Base-by-base conservation (phyloP, 768 basidiomycete species). In the Asterophora parasitica region DNA sequence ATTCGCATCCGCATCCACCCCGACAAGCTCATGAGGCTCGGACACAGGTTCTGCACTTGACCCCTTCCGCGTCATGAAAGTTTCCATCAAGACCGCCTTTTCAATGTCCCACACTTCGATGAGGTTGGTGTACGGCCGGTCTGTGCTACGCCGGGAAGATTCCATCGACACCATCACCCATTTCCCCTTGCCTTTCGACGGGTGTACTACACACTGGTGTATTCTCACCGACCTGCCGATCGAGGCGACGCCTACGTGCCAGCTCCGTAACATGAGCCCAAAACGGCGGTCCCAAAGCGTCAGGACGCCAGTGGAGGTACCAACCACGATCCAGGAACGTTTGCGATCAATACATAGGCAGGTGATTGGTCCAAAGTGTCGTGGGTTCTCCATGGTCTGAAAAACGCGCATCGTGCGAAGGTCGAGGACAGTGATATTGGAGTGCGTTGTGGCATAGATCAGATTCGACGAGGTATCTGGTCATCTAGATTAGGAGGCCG, bases 271-370 rank as follows among this genome's bases (percentile, higher is more conserved):
- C 4, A 87, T 70, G 15, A 97, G 71, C 1, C 94, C 93, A 56
- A 98, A 99, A 8, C 95, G 85, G 35, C 92, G 81, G 67, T 99
- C 96, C 93, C 94, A 99, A 2, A 99, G 74, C 0, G 88, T 83
- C 10, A 98, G 68, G 11, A 86, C 80, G 4, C 95, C 96, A 1
- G 78, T 80, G 2, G 86, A 81, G 1, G 95, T 96, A 2, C 91
- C 95, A 13, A 88, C 83, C 10, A 96, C 73, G 19, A 95, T 74
- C 95, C 95, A 98, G 4, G 88, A 79, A 19, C 78, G 81, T 59
- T 86, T 89, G 28, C 82, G 80, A 61, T 95, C 93, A 38, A 92
- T 64, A 56, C 91, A 95, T 48, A 95, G 64, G 33, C 82, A 78
- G 0, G 92, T 88, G 50, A 97, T 90, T 0, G 92, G 82, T 0